Base-by-base conservation (phyloP, 768 basidiomycete genomes). In the Amanita thiersii region DNA sequence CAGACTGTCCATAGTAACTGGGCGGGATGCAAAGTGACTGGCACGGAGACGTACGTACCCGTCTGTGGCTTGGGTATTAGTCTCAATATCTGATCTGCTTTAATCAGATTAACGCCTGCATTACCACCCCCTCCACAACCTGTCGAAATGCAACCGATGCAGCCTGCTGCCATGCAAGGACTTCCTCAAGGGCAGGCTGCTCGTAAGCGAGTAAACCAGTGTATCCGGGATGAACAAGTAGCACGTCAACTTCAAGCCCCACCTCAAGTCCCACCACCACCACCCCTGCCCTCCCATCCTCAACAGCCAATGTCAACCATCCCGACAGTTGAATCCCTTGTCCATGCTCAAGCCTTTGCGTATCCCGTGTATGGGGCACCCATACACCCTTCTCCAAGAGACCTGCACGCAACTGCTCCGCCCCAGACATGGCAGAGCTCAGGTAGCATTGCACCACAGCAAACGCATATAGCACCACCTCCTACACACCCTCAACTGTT, bases 1-100 rank as follows among this genome's bases (percentile, higher is more conserved):
- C 82, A 86, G 56, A 86, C 83, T 0, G 89, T 81, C 52, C 72
- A 76, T 37, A 76, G 66, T 43, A 79, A 86, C 51, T 91, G 82
- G 76, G 86, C 81, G 8, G 83, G 77, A 18, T 90, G 84, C 51
- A 89, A 84, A 63, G 75, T 91, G 14, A 79, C 73, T 14, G 87
- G 86, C 17, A 69, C 65, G 12, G 86, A 90, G 60, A 61, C 66
- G 86, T 90, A 60, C 25, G 72, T 62, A n/a, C 7, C 26, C 40
- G 21, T 37, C 23, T 10, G 43, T 14, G 17, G 14, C 21, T 31
- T 39, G 30, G 20, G 37, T 26, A 12, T 18, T 10, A 28, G 26
- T 9, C 11, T 24, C 24, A 39, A 9, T 33, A 28, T 40, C 33
- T 20, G 17, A 32, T 15, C 47, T 43, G 15, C 26, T 37, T 14